Base-by-base conservation (phyloP, 2,329 filamentous ascomycete species). In the Microcera coccophila region DNA sequence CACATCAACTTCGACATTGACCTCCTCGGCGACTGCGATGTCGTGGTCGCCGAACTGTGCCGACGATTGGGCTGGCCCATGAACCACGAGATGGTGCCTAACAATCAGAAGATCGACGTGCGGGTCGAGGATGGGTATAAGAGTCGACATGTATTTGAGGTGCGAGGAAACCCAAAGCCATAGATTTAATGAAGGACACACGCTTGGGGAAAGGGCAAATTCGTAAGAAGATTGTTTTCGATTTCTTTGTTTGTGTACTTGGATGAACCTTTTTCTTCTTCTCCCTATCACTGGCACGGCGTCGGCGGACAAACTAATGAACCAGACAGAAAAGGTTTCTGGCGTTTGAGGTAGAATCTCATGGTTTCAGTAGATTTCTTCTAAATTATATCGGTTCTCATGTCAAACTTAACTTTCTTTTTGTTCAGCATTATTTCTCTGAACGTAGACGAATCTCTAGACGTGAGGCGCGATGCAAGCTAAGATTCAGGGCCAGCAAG, bases 1-100 rank as follows among this genome's bases (percentile, higher is more conserved):
- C 91, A 97, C 65, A 87, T 95, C 62, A 89, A 94, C 62, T 97
- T 98, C 57, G 93, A 98, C 65, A 89, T 98, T 54, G 90, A 96
- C 62, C 76, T 98, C 42, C 75, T 97, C n/a, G 93, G 93, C 26
- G 89, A 96, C 62, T 96, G 91, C 66, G 93, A 98, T 61, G 78
- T 90, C 31, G 83, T 97, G 8, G 86, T 97, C 12, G 78, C 85
- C 1, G 91, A 97, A 69, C 76, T 98, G 39, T 91, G 87, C 61
- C 79, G 83, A 34, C 80, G 87, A 11, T 82, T 87, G 1, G 85
- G 84, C 3, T 97, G 93, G 93, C 72, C 81, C 5, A 66, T 95
- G 40, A 62, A 78, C 34, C 90, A 96, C 60, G 83, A 88, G 52
- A 95, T 95, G 87, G 78, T 93, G 45, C 82, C 84, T n/a, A 65